Evolutionary conservation across 116 monocot genomes (phyloP), one percentile per base, ranked within the genome.

Genomic region (Posidonia oceanica): DNA sequence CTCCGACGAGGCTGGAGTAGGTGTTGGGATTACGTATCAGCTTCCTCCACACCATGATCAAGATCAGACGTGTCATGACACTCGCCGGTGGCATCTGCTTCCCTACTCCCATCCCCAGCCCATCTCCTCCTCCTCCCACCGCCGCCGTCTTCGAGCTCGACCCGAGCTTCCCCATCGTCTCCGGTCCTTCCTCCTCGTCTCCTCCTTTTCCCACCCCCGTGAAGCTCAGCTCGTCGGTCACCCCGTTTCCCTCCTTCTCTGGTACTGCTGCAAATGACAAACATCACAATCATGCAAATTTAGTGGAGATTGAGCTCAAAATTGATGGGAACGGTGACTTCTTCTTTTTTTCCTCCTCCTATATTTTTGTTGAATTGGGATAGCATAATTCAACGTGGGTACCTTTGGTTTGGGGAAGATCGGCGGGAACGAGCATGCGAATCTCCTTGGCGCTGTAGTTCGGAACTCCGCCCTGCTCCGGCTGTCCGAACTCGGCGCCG

Each of bases 1-100:
- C 82, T 36, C 94, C 94, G 71, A 94, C 74, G 39, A 94, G 71
- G 70, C 87, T 87, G 44, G 89, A 84, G 68, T 94, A 94, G 40
- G 94, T 89, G 85, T 94, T 89, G 56, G 94, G 94, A 58, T 94
- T 94, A 59, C 89, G 82, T 57, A 89, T 86, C 39, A 94, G 85
- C 68, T 87, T 89, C 36, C 89, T 82, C 94, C 94, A 87, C 39
- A 94, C 94, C 89, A 89, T 94, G 76, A 93, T 88, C 69, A 93
- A 76, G 72, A 93, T 89, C 14, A 93, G 81, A 0, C 93, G 71
- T 4, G 78, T 93, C 86, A 88, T 82, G 4, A 93, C 93, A 77
- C 89, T 93, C 60, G 89, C 79, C 4, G 89, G 93, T 8, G 89
- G 93, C 84, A 93, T 86, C 77, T 78, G 84, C 17, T 82, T 61